A percentile compares a stretch with the other conserved stretches of the same genome.
phyloP scores from a whole-genome alignment of 305 asterid species.

The Fraxinus dipetala region DNA sequence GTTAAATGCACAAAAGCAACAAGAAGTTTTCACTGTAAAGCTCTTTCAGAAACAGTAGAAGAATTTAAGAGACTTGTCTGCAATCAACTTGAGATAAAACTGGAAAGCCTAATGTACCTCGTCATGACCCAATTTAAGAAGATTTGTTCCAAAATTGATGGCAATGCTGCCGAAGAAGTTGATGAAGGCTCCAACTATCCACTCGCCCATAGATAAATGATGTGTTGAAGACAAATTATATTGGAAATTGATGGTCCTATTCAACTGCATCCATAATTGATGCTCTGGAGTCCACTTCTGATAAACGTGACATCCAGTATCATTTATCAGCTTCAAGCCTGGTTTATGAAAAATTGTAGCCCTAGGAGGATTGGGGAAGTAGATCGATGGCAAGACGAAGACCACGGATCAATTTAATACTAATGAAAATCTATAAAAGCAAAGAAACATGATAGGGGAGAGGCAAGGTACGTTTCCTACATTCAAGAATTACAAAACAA shows the following conservation, averaged over 20 bases:
- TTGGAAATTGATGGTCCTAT: conserved; percentile 21
- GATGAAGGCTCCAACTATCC: conserved; percentile 90
- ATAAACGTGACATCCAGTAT: conserved; percentile 21
- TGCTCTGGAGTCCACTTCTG: conserved; percentile 24
- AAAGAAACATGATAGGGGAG: not conserved
- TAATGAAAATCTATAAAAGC: not conserved
- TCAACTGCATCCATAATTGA: conserved; percentile 35
- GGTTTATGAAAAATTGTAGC: conserved; percentile 19
- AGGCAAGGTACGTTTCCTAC: conserved; percentile 17
- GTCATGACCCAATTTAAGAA: conserved; percentile 84
- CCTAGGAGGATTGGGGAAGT: conserved; percentile 14
- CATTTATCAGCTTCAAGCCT: conserved; percentile 26
- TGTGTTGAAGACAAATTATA: conserved; percentile 19
- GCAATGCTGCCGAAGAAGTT: conserved; percentile 85
- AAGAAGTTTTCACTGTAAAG: not conserved
- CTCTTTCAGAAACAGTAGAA: conserved; percentile 10
- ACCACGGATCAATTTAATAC: not conserved
- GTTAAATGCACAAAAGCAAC: conserved; percentile 8
- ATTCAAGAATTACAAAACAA: conserved; percentile 19
- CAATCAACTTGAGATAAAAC: conserved; percentile 17
- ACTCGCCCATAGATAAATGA: conserved; percentile 72
- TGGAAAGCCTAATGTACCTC: conserved; percentile 47
- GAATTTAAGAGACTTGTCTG: not conserved
- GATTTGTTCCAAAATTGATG: conserved; percentile 94
- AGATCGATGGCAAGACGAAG: not conserved